Conservation (phyloP, 1,139 yeast genomes). For the Diutina mesorugosa region DNA sequence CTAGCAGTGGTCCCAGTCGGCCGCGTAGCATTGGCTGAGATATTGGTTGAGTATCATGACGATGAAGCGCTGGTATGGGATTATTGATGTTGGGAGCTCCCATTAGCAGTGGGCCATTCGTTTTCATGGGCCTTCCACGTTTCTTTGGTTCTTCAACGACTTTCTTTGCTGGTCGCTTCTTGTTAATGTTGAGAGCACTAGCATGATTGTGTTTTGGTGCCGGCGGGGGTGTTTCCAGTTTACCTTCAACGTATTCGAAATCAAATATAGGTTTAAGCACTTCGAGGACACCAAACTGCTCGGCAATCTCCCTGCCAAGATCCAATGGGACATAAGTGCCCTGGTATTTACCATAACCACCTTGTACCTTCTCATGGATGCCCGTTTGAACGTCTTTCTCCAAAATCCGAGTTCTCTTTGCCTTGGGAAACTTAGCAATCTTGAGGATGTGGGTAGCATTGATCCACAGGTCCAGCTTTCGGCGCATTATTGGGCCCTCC, state of each 20-base stretch:
- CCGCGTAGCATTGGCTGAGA: not conserved
- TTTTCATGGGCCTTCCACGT: constrained; percentile 33
- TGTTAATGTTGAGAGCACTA: constrained; percentile 31
- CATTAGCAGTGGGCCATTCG: not conserved
- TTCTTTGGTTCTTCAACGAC: constrained; percentile 18
- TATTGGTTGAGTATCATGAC: not conserved
- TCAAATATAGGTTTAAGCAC: constrained; percentile 59
- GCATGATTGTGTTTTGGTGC: constrained; percentile 82
- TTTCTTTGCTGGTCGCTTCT: constrained; percentile 10
- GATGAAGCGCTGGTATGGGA: not conserved
- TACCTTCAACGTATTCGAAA: constrained; percentile 42
- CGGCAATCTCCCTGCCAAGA: constrained; percentile 35
- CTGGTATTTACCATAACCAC: constrained; percentile 90
- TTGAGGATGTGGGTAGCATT: constrained; percentile 88
- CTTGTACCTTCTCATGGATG: constrained; percentile 83
- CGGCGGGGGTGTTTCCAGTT: constrained; percentile 57
- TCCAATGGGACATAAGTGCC: constrained; percentile 86
- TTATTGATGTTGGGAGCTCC: not conserved
- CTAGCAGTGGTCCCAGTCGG: not conserved
- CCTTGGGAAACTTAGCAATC: constrained; percentile 78
- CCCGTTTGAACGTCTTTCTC: constrained; percentile 85
- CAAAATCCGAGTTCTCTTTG: constrained; percentile 70
- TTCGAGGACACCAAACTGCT: constrained; percentile 52
- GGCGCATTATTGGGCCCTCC: constrained; percentile 74
- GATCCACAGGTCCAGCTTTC: constrained; percentile 69